Conservation (phyloP, 163 green algal species). For the Scenedesmus sp. region DNA sequence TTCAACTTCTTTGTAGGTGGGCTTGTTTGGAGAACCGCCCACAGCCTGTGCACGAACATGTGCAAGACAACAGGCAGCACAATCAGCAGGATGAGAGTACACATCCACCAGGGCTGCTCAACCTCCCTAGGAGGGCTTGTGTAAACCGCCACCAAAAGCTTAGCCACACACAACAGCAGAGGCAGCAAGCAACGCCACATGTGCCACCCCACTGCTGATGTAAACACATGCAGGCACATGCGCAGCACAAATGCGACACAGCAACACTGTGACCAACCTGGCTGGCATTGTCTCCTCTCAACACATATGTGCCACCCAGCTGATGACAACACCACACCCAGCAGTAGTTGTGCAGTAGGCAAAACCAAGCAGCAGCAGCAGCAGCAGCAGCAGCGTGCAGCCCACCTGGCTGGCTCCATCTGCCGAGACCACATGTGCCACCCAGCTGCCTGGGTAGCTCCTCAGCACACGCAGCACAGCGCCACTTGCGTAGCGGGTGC, state of each 20-base stretch:
- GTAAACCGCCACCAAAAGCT: too few relatives aligned
- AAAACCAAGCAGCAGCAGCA: not conserved
- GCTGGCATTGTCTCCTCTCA: too few relatives aligned
- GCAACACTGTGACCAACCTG: not conserved
- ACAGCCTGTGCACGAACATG: not conserved
- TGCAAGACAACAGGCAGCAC: not conserved
- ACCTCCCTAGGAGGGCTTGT: too few relatives aligned
- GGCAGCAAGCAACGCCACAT: not conserved
- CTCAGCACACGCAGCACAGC: conserved; percentile 50
- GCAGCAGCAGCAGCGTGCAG: not conserved
- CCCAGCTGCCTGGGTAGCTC: conserved; percentile 14
- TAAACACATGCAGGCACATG: too few relatives aligned
- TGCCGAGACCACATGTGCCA: conserved; percentile 47
- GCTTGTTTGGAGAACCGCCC: conserved; percentile 18
- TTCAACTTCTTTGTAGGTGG: conserved; percentile 54
- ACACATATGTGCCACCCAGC: too few relatives aligned
- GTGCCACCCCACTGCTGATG: too few relatives aligned
- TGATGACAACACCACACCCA: too few relatives aligned
- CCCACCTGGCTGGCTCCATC: conserved; percentile 55
- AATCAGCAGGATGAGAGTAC: not conserved
- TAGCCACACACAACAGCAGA: too few relatives aligned
- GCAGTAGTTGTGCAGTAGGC: too few relatives aligned
- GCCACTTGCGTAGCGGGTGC: conserved; percentile 54
- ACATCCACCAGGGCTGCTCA: not conserved
- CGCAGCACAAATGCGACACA: too few relatives aligned